Evolutionary conservation across 2,329 filamentous ascomycete species (phyloP), one percentile per base, ranked within the genome.

Genomic region (Cyclaneusma minus): DNA sequence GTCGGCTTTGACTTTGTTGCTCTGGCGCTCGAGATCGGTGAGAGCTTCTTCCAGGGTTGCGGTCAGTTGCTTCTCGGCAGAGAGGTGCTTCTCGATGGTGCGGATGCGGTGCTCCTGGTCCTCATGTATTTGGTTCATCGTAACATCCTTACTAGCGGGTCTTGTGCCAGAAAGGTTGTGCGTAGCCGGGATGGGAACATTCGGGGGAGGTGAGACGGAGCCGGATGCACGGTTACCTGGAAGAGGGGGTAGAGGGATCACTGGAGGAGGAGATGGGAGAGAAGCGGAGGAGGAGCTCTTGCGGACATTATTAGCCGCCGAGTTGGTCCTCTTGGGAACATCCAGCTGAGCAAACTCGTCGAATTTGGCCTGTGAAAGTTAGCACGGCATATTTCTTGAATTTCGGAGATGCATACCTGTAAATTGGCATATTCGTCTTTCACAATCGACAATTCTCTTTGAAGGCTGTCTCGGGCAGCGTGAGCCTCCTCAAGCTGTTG

Each of bases 101-200:
- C 80, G 76, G 47, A 98, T 91, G 36, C 85, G 84, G 22, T 82
- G 80, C 49, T 98, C 89, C 50, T 94, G 85, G 42, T 98, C 89
- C 45, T 95, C 87, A 33, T 87, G 71, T 37, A 92, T 67, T 43
- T 94, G 85, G 25, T 75, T 69, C 32, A 76, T 67, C 27, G 58
- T 60, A 21, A 75, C 62, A 30, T 93, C 83, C 49, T 89, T 91
- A 60, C 83, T 91, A 11, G 71, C 64, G 32, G 85, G 82, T 7
- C 83, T 64, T 21, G 71, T 74, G 54, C 40, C 69, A 52, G 44
- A 68, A 51, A 49, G 68, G 40, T 56, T 62, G 55, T 41, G 68
- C 34, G 55, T 68, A 36, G 52, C 63, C 36, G 60, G 61, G 19
- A 55, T 40, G 51, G 37, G 50, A 37, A 39, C 44, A 30, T 35